A percentile compares a stretch with the other conserved stretches of the same genome.
Evolutionary conservation across 2,329 filamentous ascomycete species (phyloP).

Genomic region (Lachnellula occidentalis): DNA sequence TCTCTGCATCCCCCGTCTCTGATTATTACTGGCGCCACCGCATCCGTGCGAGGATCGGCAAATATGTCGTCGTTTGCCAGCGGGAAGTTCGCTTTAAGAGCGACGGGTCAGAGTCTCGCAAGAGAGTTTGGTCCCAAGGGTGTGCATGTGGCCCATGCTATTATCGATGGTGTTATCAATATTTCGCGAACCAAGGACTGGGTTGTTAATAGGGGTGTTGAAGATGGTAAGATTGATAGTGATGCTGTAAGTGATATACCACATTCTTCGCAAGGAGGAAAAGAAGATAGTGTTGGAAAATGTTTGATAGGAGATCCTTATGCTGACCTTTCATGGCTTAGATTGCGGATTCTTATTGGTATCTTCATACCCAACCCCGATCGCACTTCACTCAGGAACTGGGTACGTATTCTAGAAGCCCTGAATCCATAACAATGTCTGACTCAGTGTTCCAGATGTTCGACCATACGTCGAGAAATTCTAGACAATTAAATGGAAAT

Average conservation of each 20-base stretch:
- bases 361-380: constrained; percentile 72
- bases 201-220: constrained; percentile 39
- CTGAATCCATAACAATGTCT: neutral
- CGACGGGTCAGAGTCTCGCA: constrained; percentile 68
- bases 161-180: constrained; percentile 83
- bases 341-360: constrained; percentile 54
- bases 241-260: constrained; percentile 56
- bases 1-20: constrained; percentile 66
- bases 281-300: neutral
- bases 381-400: constrained; percentile 78
- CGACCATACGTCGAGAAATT: constrained; percentile 79
- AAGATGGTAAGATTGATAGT: constrained; percentile 62
- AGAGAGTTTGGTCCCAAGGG: constrained; percentile 81
- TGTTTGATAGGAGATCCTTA: constrained; percentile 58
- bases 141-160: constrained; percentile 75
- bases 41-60: constrained; percentile 67
- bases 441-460: constrained; percentile 40
- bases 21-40: constrained; percentile 84
- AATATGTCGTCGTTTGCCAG: constrained; percentile 66
- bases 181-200: constrained; percentile 61
- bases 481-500: constrained; percentile 4
- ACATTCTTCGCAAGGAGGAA: neutral
- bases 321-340: neutral
- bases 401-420: constrained; percentile 31
- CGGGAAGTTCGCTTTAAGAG: constrained; percentile 75